These are phyloP conservation scores for Schizochytrium sp. DNA, from an alignment of 108 stramenopile species.

Conservation along the genomic window DNA sequence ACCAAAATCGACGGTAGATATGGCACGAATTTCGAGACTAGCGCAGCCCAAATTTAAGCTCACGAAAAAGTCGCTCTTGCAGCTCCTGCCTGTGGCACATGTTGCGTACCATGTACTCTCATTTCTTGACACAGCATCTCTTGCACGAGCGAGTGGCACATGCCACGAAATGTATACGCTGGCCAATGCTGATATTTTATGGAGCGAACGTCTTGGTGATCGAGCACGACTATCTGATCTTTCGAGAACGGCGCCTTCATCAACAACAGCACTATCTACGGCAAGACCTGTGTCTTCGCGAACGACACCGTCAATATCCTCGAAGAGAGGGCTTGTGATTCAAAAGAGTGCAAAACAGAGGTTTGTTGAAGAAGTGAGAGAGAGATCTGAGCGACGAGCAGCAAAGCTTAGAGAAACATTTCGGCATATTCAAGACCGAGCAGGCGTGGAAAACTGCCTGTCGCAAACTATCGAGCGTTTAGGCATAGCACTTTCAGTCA, in stretches of 20 bases:
- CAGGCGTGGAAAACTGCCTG: conserved; percentile 7
- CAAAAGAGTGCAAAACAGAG: neutral
- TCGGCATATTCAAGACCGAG: neutral
- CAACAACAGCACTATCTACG: no score
- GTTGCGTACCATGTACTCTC: conserved; percentile 1
- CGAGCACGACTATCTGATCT: no score
- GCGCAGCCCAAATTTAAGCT: conserved; percentile 10
- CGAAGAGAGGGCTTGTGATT: neutral
- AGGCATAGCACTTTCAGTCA: neutral
- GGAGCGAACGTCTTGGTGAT: neutral
- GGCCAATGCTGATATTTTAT: conserved; percentile 4
- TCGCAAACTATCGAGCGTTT: neutral
- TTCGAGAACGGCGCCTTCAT: no score
- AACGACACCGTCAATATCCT: neutral
- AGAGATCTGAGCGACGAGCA: neutral
- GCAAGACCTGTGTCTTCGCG: no score
- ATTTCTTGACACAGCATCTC: neutral
- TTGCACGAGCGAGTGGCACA: neutral
- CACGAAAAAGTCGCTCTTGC: conserved; percentile 9
- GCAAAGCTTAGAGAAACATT: neutral
- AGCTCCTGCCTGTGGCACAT: conserved; percentile 27
- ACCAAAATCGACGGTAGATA: neutral
- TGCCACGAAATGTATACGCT: neutral
- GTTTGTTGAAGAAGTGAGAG: neutral
- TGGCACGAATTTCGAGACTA: conserved; percentile 8